Percentiles rank a stretch among this genome's conserved stretches.
These are phyloP conservation scores for Aspergillaceae sp. DNA, from an alignment of 2,329 filamentous ascomycete genomes.

Conservation along the genomic window DNA sequence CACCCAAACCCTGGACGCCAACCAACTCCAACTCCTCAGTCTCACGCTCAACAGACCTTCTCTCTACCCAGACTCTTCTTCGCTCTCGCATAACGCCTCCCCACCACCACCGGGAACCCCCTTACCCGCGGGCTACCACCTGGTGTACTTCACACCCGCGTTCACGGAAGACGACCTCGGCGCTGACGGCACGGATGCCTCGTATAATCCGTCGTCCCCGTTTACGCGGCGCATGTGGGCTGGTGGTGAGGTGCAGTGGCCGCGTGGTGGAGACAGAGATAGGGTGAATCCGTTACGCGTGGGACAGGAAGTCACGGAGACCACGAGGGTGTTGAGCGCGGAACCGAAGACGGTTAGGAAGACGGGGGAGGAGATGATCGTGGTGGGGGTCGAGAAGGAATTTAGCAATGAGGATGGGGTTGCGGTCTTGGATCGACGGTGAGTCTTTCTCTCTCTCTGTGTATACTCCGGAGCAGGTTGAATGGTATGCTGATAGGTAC, in stretches of 20 bases:
- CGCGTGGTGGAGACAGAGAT: constrained; percentile 17
- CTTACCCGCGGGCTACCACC: constrained; percentile 52
- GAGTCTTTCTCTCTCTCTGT: constrained; percentile 1
- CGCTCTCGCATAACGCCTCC: constrained; percentile 30
- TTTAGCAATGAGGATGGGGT: constrained; percentile 46
- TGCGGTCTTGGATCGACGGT: constrained; percentile 49
- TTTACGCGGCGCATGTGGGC: constrained; percentile 63
- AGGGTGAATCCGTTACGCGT: constrained; percentile 40
- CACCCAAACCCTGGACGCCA: constrained; percentile 50
- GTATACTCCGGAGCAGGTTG: not conserved
- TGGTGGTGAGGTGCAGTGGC: constrained; percentile 52
- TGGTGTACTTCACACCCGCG: constrained; percentile 55
- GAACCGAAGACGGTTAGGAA: constrained; percentile 47
- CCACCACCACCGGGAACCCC: constrained; percentile 38
- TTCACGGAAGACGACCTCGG: constrained; percentile 49
- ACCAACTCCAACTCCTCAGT: constrained; percentile 55
- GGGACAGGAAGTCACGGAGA: constrained; percentile 50
- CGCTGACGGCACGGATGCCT: constrained; percentile 51
- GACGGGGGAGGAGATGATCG: constrained; percentile 53
- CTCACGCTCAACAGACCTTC: constrained; percentile 47
- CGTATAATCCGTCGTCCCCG: constrained; percentile 51
- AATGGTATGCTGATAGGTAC: not conserved
- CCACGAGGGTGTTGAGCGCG: constrained; percentile 47
- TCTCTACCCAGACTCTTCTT: constrained; percentile 33
- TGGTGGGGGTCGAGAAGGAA: constrained; percentile 56